These are phyloP conservation scores for Flaveria ramosissima DNA, from an alignment of 129 eudicot genomes.

Conservation along the genomic window DNA sequence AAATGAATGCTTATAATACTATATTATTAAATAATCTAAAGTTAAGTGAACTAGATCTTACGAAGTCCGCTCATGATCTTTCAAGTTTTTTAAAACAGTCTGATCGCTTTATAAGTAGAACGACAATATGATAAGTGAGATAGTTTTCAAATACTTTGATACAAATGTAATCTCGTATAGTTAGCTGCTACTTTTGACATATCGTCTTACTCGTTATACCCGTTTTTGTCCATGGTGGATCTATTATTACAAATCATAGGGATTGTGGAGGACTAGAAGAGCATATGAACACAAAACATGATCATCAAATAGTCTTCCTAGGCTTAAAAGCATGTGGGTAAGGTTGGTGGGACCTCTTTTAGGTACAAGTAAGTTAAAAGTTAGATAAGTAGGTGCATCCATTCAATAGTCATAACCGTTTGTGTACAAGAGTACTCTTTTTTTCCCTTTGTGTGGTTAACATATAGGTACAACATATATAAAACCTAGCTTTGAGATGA, in stretches of 20 bases:
- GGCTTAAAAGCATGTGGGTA: conserved; percentile 7
- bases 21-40: no score
- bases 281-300: conserved; percentile 20
- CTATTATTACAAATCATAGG: conserved; percentile 9
- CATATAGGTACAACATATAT: conserved; percentile 18
- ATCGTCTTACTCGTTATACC: no score
- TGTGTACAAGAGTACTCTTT: conserved; percentile 7
- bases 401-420: conserved; percentile 24
- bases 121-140: no score
- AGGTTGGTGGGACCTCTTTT: conserved; percentile 29
- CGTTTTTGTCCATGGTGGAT: no score
- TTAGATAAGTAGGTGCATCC: conserved; percentile 36
- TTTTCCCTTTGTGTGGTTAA: neutral
- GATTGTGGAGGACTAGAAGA: conserved; percentile 14
- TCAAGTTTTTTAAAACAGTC: no score
- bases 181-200: no score
- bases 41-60: no score
- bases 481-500: neutral
- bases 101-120: no score
- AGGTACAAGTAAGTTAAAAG: conserved; percentile 30
- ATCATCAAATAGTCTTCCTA: conserved; percentile 11
- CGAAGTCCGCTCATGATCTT: no score
- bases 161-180: no score
- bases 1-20: no score
- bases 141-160: no score